Evolutionary conservation across 306 rosid species (phyloP).

Genomic region (Sphenostylis stenocarpa): DNA sequence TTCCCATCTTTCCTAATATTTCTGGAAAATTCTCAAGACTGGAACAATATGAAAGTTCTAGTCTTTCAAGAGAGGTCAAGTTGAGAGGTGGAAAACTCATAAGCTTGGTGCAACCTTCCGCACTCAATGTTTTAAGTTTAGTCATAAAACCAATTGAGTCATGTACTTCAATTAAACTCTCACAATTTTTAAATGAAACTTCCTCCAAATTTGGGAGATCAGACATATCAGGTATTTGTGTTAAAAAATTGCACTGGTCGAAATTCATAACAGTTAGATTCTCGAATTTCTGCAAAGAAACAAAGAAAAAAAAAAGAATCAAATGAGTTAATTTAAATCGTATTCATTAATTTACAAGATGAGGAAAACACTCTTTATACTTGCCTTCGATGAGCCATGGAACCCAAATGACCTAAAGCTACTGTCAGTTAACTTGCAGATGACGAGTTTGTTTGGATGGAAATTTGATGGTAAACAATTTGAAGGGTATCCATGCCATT

Average conservation of each 20-base stretch:
- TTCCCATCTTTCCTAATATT: too few species aligned
- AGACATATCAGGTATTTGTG: slow-evolving; percentile 17
- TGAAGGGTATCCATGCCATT: neutral
- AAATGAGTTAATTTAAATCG: neutral
- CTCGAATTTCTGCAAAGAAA: neutral
- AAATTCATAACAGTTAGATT: neutral
- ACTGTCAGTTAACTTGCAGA: neutral
- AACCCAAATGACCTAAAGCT: neutral
- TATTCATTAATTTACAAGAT: neutral
- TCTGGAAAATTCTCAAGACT: too few species aligned
- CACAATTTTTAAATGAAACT: neutral
- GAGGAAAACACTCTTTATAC: too few species aligned
- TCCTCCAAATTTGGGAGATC: neutral
- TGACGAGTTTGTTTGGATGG: neutral
- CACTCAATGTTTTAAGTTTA: too few species aligned
- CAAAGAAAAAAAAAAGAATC: neutral
- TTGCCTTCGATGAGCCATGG: neutral
- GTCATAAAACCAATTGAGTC: too few species aligned
- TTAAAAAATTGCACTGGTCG: neutral
- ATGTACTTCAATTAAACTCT: neutral
- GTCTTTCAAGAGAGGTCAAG: too few species aligned
- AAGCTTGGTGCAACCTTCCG: too few species aligned
- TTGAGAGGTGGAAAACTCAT: too few species aligned
- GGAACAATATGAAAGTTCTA: too few species aligned
- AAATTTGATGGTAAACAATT: neutral